Conservation (phyloP, 2,329 filamentous ascomycete species). For the Talaromyces sp. region DNA sequence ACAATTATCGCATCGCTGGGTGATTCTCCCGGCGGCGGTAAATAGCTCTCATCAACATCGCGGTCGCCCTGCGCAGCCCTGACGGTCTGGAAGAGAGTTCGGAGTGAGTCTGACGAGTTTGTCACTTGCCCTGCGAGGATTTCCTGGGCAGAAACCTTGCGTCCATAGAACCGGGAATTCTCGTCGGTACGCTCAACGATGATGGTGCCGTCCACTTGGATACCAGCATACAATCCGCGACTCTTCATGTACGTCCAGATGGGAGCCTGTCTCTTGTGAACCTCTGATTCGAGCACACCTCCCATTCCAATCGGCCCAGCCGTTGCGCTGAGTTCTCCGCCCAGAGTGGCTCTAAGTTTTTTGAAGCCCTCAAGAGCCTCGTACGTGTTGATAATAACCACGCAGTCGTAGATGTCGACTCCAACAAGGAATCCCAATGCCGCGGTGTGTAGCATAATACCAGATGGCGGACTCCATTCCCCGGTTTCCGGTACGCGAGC, state of each 20-base stretch:
- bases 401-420: constrained; percentile 93
- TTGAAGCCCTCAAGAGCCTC: constrained; percentile 81
- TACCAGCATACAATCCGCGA: constrained; percentile 79
- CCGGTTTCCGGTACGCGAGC: constrained; percentile 74
- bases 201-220: constrained; percentile 82
- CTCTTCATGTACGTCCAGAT: constrained; percentile 87
- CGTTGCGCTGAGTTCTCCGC: constrained; percentile 72
- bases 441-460: constrained; percentile 83
- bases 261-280: constrained; percentile 65
- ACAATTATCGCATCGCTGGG: constrained; percentile 68
- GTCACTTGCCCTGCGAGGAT: constrained; percentile 60
- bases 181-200: constrained; percentile 83
- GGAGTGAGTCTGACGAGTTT: constrained; percentile 53
- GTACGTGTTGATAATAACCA: constrained; percentile 85
- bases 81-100: constrained; percentile 71
- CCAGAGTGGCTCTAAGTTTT: constrained; percentile 71
- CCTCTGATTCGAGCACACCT: constrained; percentile 64
- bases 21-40: constrained; percentile 62
- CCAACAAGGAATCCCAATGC: constrained; percentile 86
- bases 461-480: constrained; percentile 86
- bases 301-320: constrained; percentile 75
- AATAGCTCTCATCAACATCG: constrained; percentile 64
- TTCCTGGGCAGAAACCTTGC: constrained; percentile 57
- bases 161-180: constrained; percentile 79
- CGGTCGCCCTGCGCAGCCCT: constrained; percentile 80